Conservation (phyloP, 2,329 filamentous ascomycete species). For the Fusarium dlaminii region DNA sequence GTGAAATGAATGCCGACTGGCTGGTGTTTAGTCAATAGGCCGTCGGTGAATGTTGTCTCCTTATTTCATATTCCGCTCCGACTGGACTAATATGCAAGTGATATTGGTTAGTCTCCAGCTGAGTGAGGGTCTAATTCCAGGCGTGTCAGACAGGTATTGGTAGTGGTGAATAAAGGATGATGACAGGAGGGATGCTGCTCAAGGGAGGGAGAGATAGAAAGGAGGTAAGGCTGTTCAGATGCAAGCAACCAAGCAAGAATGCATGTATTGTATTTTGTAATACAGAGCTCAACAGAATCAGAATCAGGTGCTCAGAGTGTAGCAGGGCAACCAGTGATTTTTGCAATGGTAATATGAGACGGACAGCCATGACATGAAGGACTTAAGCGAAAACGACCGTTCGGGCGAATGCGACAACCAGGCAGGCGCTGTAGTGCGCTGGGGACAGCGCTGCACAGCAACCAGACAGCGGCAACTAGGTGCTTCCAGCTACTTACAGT, state of each 20-base stretch:
- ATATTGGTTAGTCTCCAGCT: conserved; percentile 24
- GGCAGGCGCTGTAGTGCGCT: conserved; percentile 4
- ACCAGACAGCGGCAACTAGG: conserved; percentile 1
- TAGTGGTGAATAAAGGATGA: conserved; percentile 7
- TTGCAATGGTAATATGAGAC: conserved; percentile 19
- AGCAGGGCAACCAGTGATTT: conserved; percentile 16
- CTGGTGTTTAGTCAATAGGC: conserved; percentile 16
- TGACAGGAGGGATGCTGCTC: background rate
- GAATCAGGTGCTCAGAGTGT: conserved; percentile 3
- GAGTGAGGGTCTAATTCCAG: conserved; percentile 23
- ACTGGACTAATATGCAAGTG: conserved; percentile 17
- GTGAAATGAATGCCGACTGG: conserved; percentile 8
- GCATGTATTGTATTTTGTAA: background rate
- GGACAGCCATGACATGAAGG: background rate
- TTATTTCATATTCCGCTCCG: conserved; percentile 7
- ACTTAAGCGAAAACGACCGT: conserved; percentile 26
- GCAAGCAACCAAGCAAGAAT: background rate
- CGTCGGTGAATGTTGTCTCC: conserved; percentile 27
- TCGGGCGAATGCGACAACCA: conserved; percentile 3
- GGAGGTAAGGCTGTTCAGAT: background rate
- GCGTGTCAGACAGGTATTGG: conserved; percentile 28
- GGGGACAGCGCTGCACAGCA: conserved; percentile 24
- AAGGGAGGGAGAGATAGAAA: conserved; percentile 16
- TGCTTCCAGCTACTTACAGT: conserved; percentile 17
- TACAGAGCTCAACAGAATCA: background rate